Conservation (phyloP, 139 green algal genomes). For the Coccomyxa sp. region DNA sequence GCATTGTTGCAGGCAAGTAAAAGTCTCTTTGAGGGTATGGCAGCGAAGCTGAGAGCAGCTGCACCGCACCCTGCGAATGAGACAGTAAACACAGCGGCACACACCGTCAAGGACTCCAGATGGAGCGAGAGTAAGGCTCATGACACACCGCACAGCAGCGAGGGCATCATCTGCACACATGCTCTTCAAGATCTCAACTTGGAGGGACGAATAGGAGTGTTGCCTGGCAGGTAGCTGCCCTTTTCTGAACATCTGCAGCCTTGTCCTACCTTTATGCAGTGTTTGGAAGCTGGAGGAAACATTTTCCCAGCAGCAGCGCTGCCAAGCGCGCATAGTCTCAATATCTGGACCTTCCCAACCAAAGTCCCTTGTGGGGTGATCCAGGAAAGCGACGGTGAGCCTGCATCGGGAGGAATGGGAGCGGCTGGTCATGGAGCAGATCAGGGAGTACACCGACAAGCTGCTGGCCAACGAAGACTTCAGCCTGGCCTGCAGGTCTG, state of each 20-base stretch:
- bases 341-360: too few relatives aligned
- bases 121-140: background rate
- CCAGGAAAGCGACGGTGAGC: background rate
- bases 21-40: background rate
- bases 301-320: background rate
- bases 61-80: background rate
- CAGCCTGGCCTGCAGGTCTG: slow-evolving; percentile 11
- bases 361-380: background rate
- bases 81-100: background rate
- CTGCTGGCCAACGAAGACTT: slow-evolving; percentile 16
- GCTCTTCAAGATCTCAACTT: too few relatives aligned
- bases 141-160: background rate
- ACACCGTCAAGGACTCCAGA: background rate
- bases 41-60: background rate
- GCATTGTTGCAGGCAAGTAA: background rate
- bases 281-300: background rate
- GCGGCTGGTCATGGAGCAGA: slow-evolving; percentile 27
- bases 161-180: background rate
- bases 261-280: background rate
- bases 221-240: background rate
- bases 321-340: background rate
- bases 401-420: slow-evolving; percentile 22
- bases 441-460: slow-evolving; percentile 9
- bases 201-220: too few relatives aligned
- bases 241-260: background rate